phyloP scores from a whole-genome alignment of 345 rosid species.

The Dimocarpus longan region DNA sequence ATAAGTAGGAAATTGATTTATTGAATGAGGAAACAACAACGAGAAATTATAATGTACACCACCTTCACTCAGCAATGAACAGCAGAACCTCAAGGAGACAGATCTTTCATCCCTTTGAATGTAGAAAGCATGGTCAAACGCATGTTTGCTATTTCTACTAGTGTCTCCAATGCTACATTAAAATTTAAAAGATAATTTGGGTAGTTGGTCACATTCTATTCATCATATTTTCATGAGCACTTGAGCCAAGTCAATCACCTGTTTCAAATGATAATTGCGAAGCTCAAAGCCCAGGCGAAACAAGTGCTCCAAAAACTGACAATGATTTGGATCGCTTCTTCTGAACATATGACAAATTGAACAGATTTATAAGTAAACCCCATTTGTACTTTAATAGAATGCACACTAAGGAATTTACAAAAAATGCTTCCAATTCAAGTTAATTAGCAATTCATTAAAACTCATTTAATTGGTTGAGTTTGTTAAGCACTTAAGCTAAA shows the following conservation, averaged over 20 bases:
- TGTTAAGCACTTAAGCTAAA: background rate
- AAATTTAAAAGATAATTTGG: background rate
- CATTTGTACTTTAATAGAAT: background rate
- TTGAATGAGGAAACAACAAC: background rate
- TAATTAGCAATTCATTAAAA: background rate
- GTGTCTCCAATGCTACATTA: conserved; percentile 69
- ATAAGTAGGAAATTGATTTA: background rate
- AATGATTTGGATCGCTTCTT: conserved; percentile 67
- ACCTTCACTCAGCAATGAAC: background rate
- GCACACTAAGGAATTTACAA: background rate
- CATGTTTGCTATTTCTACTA: conserved; percentile 77
- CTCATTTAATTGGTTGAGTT: background rate
- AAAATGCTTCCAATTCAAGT: background rate
- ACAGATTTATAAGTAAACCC: background rate
- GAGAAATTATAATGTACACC: background rate
- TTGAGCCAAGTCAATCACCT: conserved; percentile 47
- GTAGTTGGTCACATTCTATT: background rate
- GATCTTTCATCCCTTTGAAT: conserved; percentile 39
- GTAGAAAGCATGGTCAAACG: conserved; percentile 60
- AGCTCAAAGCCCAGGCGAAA: conserved; percentile 85
- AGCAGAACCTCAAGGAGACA: conserved; percentile 22
- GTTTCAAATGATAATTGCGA: conserved; percentile 85
- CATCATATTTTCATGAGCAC: conserved; percentile 7
- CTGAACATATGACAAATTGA: conserved; percentile 50
- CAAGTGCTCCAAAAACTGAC: conserved; percentile 76